Base-by-base conservation (phyloP, 2,329 filamentous ascomycete genomes). In the Epichloe gansuensis region DNA sequence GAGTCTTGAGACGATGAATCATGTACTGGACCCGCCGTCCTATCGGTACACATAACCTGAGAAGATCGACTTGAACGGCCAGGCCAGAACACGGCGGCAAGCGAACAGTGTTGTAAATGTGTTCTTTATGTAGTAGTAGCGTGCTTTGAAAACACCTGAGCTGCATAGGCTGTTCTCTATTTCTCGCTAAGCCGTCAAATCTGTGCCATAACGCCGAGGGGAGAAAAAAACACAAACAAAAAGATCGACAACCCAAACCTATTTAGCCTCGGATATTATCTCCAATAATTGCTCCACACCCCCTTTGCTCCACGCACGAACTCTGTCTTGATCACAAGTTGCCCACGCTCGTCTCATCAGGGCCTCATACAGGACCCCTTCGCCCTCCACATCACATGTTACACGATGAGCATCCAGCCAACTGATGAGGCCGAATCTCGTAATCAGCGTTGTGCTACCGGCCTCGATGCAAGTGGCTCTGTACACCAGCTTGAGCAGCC, bases 371-470 rank as follows among this genome's bases (percentile, higher is more conserved):
- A 80, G 66, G 17, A 71, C 69, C 0, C 65, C 68, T 57, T 78
- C 76, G 15, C 75, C 72, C 44, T 53, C 51, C 2, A 58, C 55
- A 2, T 58, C 64, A 49, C 69, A 73, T 3, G 71, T 66, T 4
- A 74, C 74, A 38, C 77, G 65, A 59, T 81, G 79, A 54, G 78
- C 76, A 53, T 84, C 76, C 8, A 91, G 72, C 89, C 89, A 95
- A 57, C 78, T 83, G 50, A 91, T 65, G 21, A 86, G 71, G 15
- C 86, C 87, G 43, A 84, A 82, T 52, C 89, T 74, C 1, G 89
- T 94, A 39, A 89, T 76, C 45, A 95, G 72, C n/a, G 85, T 91
- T 4, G 83, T 87, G 65, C 85, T 88, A 1, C 87, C 89, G 1
- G 78, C 82, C 34, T 82, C 77, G 35, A 90, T 78, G 45, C 75